These are phyloP conservation scores for Phaeolepiota aurea DNA, from an alignment of 768 basidiomycete species.

Conservation along the genomic window DNA sequence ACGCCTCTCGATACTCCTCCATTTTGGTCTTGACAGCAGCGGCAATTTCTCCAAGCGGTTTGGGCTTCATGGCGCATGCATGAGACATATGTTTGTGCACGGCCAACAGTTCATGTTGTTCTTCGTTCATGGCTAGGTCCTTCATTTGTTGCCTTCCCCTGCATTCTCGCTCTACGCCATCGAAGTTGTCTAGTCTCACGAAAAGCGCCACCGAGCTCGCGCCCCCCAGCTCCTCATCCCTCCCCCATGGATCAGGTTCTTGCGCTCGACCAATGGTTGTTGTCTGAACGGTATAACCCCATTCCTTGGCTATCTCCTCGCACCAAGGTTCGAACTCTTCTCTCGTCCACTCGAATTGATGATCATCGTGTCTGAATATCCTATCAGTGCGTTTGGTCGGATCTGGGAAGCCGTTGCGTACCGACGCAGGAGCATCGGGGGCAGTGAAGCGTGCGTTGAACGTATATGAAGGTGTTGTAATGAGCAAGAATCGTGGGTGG, in stretches of 20 bases:
- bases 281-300: constrained; percentile 65
- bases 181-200: constrained; percentile 30
- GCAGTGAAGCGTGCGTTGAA: constrained; percentile 73
- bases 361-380: constrained; percentile 74
- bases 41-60: constrained; percentile 36
- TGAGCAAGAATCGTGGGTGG: constrained; percentile 59
- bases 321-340: constrained; percentile 71
- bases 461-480: constrained; percentile 82
- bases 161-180: constrained; percentile 23
- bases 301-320: constrained; percentile 39
- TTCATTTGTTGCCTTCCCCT: constrained; percentile 25
- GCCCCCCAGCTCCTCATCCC: constrained; percentile 54
- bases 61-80: constrained; percentile 32
- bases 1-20: constrained; percentile 40
- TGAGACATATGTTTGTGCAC: constrained; percentile 46
- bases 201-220: constrained; percentile 68
- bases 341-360: constrained; percentile 85
- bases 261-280: constrained; percentile 49
- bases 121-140: constrained; percentile 12
- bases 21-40: constrained; percentile 42
- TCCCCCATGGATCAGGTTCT: constrained; percentile 64
- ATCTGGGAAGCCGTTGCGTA: constrained; percentile 52
- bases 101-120: constrained; percentile 39
- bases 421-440: constrained; percentile 34
- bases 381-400: constrained; percentile 70